These are phyloP conservation scores for Carpinus fangiana DNA, from an alignment of 306 rosid genomes.

Conservation along the genomic window DNA sequence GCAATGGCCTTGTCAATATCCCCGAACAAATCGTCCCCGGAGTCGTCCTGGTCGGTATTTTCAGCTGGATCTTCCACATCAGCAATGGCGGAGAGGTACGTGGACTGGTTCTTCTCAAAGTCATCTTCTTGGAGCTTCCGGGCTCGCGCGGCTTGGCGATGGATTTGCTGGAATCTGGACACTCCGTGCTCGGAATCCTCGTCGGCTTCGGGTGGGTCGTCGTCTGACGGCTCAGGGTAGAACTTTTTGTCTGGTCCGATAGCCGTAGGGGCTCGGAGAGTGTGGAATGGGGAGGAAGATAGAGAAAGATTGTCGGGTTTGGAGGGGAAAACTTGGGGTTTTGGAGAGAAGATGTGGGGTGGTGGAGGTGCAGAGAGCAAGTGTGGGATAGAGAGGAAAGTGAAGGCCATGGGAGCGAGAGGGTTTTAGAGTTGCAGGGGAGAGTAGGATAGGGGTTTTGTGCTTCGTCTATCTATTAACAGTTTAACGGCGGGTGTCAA, in stretches of 20 bases:
- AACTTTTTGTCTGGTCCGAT: slow-evolving; percentile 64
- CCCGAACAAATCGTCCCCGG: slow-evolving; percentile 76
- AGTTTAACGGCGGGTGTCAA: not conserved
- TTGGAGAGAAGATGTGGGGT: slow-evolving; percentile 36
- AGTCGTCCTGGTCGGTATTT: slow-evolving; percentile 23
- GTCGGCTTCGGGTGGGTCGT: slow-evolving; percentile 79
- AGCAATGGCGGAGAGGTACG: slow-evolving; percentile 82
- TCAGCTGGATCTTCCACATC: slow-evolving; percentile 75
- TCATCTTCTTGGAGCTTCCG: slow-evolving; percentile 67
- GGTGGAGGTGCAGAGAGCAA: slow-evolving; percentile 33
- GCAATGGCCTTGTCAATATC: slow-evolving; percentile 88
- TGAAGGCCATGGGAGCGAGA: slow-evolving; percentile 51
- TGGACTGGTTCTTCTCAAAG: slow-evolving; percentile 68
- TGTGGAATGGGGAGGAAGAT: slow-evolving; percentile 7
- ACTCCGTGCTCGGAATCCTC: slow-evolving; percentile 82
- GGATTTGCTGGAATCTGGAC: slow-evolving; percentile 73
- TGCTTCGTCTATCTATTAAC: not conserved
- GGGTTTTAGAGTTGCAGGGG: not conserved
- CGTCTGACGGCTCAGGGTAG: slow-evolving; percentile 79
- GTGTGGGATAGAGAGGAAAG: slow-evolving; percentile 50
- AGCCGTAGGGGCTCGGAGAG: slow-evolving; percentile 41
- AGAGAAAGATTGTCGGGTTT: slow-evolving; percentile 23
- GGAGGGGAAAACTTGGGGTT: slow-evolving; percentile 21
- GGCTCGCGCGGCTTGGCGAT: slow-evolving; percentile 77
- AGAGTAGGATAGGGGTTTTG: not conserved